Evolutionary conservation across 2,329 filamentous ascomycete genomes (phyloP).

Genomic region (Nannizzia gypsea): DNA sequence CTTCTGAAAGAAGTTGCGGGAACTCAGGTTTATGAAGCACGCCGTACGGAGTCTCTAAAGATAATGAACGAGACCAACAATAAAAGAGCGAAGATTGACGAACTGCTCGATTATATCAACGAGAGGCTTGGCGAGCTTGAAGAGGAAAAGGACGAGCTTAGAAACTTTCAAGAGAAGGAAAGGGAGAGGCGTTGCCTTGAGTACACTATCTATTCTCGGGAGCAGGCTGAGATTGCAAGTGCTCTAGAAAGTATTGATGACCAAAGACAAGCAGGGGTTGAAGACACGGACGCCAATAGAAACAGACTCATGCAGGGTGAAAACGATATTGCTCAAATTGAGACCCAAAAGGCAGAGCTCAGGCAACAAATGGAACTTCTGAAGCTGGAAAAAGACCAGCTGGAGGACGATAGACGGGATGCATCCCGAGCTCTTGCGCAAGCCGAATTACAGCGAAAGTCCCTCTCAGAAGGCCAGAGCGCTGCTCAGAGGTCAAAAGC

Average conservation of each 20-base stretch:
- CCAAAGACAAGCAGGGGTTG: constrained; percentile 66
- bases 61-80: constrained; percentile 96
- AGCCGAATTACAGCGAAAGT: constrained; percentile 72
- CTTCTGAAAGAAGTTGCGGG: constrained; percentile 96
- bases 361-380: constrained; percentile 75
- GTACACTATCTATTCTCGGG: constrained; percentile 85
- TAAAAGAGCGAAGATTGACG: constrained; percentile 89
- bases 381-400: constrained; percentile 69
- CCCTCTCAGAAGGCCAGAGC: constrained; percentile 69
- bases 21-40: constrained; percentile 90
- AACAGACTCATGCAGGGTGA: constrained; percentile 66
- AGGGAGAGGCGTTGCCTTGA: constrained; percentile 82
- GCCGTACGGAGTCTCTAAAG: constrained; percentile 81
- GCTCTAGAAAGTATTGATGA: constrained; percentile 75
- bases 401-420: constrained; percentile 82
- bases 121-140: constrained; percentile 80
- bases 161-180: constrained; percentile 90
- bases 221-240: constrained; percentile 66
- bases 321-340: constrained; percentile 63
- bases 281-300: constrained; percentile 71
- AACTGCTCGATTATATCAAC: constrained; percentile 81
- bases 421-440: constrained; percentile 69
- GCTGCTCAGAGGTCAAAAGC: constrained; percentile 60
- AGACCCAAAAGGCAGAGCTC: constrained; percentile 65
- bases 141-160: constrained; percentile 91